Percentiles rank a stretch among this genome's conserved stretches.
Evolutionary conservation across 2,329 filamentous ascomycete genomes (phyloP).

Genomic region (Xylogone sp.): DNA sequence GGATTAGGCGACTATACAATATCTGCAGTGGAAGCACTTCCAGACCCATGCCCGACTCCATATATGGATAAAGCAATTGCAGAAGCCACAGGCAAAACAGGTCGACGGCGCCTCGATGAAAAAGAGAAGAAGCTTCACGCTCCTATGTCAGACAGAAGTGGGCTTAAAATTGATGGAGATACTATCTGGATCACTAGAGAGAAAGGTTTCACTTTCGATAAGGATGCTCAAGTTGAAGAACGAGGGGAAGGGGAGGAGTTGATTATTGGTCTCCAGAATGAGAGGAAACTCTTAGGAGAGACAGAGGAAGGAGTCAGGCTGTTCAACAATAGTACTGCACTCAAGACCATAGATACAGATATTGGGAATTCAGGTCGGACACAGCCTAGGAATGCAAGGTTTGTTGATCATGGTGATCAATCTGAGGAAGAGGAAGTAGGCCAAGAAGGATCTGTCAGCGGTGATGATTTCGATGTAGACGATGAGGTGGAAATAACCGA

Average conservation of each 20-base stretch:
- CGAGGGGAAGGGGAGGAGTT: conserved; percentile 93
- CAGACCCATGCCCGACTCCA: conserved; percentile 93
- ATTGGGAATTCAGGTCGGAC: conserved; percentile 60
- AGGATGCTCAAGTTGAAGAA: conserved; percentile 60
- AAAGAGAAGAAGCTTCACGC: conserved; percentile 97
- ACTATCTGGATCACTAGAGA: conserved; percentile 82
- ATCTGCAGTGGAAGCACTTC: conserved; percentile 77
- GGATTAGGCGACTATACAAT: conserved; percentile 88
- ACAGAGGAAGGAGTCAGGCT: conserved; percentile 79
- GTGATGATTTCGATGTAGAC: conserved; percentile 37
- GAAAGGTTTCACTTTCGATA: conserved; percentile 72
- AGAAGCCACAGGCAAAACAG: conserved; percentile 79
- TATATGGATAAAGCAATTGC: conserved; percentile 83
- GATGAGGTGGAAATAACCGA: conserved; percentile 56
- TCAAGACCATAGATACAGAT: conserved; percentile 52
- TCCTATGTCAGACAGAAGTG: conserved; percentile 96
- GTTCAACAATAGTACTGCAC: conserved; percentile 72
- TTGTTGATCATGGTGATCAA: conserved; percentile 57
- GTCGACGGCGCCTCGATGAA: conserved; percentile 78
- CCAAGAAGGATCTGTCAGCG: conserved; percentile 34
- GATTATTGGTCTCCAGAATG: conserved; percentile 83
- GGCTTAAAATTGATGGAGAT: conserved; percentile 93
- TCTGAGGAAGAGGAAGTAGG: conserved; percentile 57
- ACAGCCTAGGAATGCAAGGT: conserved; percentile 51
- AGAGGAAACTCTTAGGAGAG: conserved; percentile 77